phyloP scores from a whole-genome alignment of 495 filamentous ascomycete species.

The Jackrogersella minutella region DNA sequence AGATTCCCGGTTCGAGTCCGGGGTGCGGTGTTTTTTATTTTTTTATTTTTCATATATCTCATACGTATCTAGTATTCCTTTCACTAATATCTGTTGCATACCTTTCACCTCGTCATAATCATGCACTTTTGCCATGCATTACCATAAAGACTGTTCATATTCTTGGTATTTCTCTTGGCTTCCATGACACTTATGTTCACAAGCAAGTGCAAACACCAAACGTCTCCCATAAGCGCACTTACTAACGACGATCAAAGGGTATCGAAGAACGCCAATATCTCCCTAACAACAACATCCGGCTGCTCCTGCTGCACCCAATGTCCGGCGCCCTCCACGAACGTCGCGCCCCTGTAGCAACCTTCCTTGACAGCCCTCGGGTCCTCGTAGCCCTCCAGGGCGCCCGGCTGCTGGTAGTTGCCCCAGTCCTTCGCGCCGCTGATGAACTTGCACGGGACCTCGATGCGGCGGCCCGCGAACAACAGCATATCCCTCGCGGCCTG shows the following conservation, averaged over 20 bases:
- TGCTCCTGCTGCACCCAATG: constrained; percentile 76
- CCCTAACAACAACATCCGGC: constrained; percentile 61
- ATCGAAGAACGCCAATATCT: constrained; percentile 57
- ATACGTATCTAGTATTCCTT: neutral
- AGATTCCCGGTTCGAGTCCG: constrained; percentile 43
- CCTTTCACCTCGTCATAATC: no score
- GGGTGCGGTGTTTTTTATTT: constrained; percentile 28
- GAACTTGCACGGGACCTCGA: constrained; percentile 68
- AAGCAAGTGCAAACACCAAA: no score
- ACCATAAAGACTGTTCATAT: no score
- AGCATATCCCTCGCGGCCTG: constrained; percentile 60
- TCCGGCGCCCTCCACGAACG: constrained; percentile 64
- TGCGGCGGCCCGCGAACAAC: constrained; percentile 67
- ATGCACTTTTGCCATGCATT: neutral
- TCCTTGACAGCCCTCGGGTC: constrained; percentile 53
- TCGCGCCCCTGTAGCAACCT: constrained; percentile 57
- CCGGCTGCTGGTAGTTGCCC: constrained; percentile 72
- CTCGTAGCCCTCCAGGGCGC: constrained; percentile 65
- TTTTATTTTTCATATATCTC: constrained; percentile 1
- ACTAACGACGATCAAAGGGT: constrained; percentile 18
- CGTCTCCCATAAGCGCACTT: neutral
- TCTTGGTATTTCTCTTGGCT: no score
- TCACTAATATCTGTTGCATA: neutral
- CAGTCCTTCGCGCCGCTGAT: constrained; percentile 69
- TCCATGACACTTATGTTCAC: no score